These are phyloP conservation scores for Debaryomycetaceae sp. DNA, from an alignment of 1,139 yeast species.

Conservation along the genomic window DNA sequence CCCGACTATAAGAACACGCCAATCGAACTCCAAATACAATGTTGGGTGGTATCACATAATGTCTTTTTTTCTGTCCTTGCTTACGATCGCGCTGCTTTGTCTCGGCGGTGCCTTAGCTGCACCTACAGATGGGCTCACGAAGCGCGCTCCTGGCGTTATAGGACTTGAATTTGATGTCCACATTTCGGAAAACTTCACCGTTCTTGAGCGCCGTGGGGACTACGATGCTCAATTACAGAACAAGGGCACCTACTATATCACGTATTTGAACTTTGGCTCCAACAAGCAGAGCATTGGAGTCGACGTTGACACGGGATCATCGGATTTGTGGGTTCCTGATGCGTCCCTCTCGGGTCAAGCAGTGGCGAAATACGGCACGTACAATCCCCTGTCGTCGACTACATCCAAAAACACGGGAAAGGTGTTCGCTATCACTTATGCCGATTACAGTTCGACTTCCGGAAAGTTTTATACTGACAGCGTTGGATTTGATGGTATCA, in stretches of 20 bases:
- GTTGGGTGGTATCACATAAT: no score
- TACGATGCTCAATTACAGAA: not conserved
- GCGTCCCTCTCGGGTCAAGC: not conserved
- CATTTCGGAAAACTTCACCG: not conserved
- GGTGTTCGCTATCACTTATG: slow-evolving; percentile 12
- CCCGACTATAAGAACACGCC: no score
- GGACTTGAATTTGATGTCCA: slow-evolving; percentile 6
- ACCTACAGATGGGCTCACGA: slow-evolving; percentile 7
- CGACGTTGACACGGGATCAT: slow-evolving; percentile 12
- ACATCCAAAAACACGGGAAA: slow-evolving; percentile 3
- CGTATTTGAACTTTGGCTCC: slow-evolving; percentile 21
- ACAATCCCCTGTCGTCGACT: slow-evolving; percentile 3
- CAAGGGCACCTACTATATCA: slow-evolving; percentile 5
- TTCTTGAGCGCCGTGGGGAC: not conserved
- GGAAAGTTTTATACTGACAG: slow-evolving; percentile 4
- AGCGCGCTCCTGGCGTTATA: slow-evolving; percentile 5
- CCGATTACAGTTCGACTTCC: slow-evolving; percentile 19
- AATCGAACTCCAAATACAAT: no score
- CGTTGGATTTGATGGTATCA: slow-evolving; percentile 10
- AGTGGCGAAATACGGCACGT: slow-evolving; percentile 4
- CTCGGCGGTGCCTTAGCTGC: no score
- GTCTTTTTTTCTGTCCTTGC: no score
- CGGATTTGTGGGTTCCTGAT: slow-evolving; percentile 10
- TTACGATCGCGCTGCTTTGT: no score
- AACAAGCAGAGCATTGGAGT: slow-evolving; percentile 23